These are phyloP conservation scores for Russula sp. DNA, from an alignment of 768 basidiomycete species.

Conservation along the genomic window DNA sequence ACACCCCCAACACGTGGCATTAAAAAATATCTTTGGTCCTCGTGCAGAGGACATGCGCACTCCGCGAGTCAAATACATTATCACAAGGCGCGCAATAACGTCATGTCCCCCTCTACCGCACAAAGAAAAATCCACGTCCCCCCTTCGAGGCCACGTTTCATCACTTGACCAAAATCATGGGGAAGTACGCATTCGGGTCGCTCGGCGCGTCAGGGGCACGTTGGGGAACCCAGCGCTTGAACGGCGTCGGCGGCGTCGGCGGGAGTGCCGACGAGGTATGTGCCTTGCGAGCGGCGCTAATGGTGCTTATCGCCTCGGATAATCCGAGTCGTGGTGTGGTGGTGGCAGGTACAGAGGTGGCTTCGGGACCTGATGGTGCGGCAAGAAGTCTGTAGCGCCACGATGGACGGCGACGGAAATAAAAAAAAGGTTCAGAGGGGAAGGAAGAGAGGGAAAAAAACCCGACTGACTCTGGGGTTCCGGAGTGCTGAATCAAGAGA, in stretches of 20 bases:
- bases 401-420: no score
- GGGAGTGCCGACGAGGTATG: conserved; percentile 65
- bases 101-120: background rate
- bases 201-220: conserved; percentile 76
- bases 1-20: background rate
- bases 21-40: background rate
- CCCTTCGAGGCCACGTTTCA: conserved; percentile 29
- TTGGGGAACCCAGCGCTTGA: conserved; percentile 70
- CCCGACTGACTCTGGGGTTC: conserved; percentile 44
- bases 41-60: background rate
- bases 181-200: conserved; percentile 75
- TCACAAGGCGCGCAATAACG: background rate
- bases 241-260: conserved; percentile 61
- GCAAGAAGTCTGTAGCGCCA: conserved; percentile 44
- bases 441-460: background rate
- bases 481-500: conserved; percentile 76
- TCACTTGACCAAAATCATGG: conserved; percentile 55
- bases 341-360: conserved; percentile 40
- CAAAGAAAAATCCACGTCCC: background rate
- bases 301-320: conserved; percentile 63
- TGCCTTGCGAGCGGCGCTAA: conserved; percentile 50
- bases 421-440: background rate
- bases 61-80: background rate
- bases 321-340: conserved; percentile 49
- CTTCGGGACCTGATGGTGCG: conserved; percentile 42